Evolutionary conservation across 768 basidiomycete species (phyloP).

Genomic region (Russula earlei): DNA sequence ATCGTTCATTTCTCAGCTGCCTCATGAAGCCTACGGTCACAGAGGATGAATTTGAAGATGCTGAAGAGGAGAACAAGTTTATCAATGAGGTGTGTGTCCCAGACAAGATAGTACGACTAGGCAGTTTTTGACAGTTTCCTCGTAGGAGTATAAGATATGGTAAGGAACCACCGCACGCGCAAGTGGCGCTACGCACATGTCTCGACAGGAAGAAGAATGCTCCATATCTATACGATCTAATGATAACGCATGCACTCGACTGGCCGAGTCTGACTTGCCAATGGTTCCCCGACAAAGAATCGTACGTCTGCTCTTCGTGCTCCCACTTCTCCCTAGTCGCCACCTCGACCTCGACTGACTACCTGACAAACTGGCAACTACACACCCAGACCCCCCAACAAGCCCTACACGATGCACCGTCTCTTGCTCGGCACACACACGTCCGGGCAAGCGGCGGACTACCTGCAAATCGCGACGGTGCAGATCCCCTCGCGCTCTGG

Average conservation of each 20-base stretch:
- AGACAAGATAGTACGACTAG: background rate
- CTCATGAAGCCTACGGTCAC: conserved; percentile 40
- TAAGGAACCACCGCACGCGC: conserved; percentile 23
- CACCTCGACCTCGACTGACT: background rate
- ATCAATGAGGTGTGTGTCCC: conserved; percentile 63
- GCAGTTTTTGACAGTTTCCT: conserved; percentile 3
- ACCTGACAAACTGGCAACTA: background rate
- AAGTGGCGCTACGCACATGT: background rate
- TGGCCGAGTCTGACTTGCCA: conserved; percentile 98
- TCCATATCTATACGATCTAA: conserved; percentile 94
- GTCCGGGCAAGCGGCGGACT: conserved; percentile 87
- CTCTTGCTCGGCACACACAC: conserved; percentile 96
- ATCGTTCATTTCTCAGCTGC: background rate
- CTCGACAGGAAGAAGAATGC: conserved; percentile 84
- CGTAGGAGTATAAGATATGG: conserved; percentile 82
- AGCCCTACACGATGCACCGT: conserved; percentile 91
- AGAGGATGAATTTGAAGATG: conserved; percentile 75
- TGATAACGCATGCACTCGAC: conserved; percentile 94
- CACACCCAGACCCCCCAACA: conserved; percentile 64
- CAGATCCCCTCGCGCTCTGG: conserved; percentile 81
- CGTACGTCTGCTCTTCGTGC: conserved; percentile 40
- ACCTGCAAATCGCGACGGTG: conserved; percentile 91
- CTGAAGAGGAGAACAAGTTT: conserved; percentile 81
- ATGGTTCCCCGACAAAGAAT: conserved; percentile 97
- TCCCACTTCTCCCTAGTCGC: background rate